Percentiles rank a stretch among this genome's conserved stretches.
Conservation (phyloP, 1,284 basidiomycete species). For the Cryptococcus hybrid region DNA sequence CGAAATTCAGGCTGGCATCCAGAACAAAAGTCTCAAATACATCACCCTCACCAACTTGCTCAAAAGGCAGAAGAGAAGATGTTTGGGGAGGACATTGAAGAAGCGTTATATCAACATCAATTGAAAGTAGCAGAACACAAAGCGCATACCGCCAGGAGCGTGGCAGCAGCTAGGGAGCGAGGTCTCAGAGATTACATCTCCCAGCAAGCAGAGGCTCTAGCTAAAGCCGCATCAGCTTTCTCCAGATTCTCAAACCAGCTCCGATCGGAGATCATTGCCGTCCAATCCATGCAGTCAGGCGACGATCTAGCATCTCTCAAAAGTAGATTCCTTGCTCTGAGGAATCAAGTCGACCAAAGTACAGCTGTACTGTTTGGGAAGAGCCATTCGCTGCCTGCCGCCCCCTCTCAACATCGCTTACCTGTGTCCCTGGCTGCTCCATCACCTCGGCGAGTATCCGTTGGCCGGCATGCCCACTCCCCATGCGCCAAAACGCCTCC, state of each 20-base stretch:
- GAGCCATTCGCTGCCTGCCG: not conserved
- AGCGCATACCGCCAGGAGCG: slow-evolving; percentile 61
- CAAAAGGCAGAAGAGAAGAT: slow-evolving; percentile 73
- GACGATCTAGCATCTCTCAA: slow-evolving; percentile 7
- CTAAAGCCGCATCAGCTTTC: slow-evolving; percentile 40
- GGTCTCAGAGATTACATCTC: slow-evolving; percentile 64
- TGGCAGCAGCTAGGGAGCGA: slow-evolving; percentile 67
- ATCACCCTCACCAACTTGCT: slow-evolving; percentile 81
- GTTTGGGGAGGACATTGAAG: slow-evolving; percentile 57
- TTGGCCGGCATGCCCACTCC: not conserved
- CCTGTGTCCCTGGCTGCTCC: slow-evolving; percentile 14
- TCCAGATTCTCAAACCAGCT: slow-evolving; percentile 12
- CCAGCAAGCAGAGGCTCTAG: slow-evolving; percentile 65
- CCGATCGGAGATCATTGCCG: slow-evolving; percentile 2
- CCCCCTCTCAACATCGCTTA: not conserved
- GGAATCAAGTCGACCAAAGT: slow-evolving; percentile 10
- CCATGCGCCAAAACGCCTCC: slow-evolving; percentile 5
- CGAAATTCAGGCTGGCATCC: slow-evolving; percentile 60
- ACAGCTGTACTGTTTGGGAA: slow-evolving; percentile 14
- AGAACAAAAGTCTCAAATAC: slow-evolving; percentile 68
- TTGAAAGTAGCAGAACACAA: slow-evolving; percentile 11
- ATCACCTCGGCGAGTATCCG: slow-evolving; percentile 12
- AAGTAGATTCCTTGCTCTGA: slow-evolving; percentile 10
- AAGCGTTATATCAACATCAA: slow-evolving; percentile 34
- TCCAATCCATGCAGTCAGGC: not conserved